Evolutionary conservation across 306 rosid genomes (phyloP), one percentile per base, ranked within the genome.

Genomic region (Inga laurina): DNA sequence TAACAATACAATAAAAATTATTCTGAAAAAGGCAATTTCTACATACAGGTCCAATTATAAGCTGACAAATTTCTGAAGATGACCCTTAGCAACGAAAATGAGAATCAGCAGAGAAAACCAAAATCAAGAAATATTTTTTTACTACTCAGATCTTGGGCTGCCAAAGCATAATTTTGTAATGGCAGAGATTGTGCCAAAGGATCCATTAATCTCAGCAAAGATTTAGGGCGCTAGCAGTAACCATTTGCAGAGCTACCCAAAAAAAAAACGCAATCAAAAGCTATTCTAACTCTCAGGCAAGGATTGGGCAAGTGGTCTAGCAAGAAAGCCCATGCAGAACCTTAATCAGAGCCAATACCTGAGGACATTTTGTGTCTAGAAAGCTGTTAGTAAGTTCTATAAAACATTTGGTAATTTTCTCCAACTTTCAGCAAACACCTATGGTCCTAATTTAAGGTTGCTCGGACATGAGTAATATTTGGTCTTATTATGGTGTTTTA

Each of bases 121-220:
- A 64, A 64, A 61, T 66, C 11, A 81, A 37, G 34, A 80, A 73
- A 16, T 46, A 72, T 18, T 85, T 82, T 48, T 80, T 37, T 46
- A 65, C 48, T 61, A 48, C 15, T 30, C 21, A 79, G 52, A 64
- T 10, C 3, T 73, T 35, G 34, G 43, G 66, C 41, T 62, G 71
- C n/a, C 70, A 10, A 74, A 51, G 46, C 76, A 14, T 16, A 14
- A 56, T 56, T 64, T 51, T 37, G 74, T 21, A 39, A 39, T 69
- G 12, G 32, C 24, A 41, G 35, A 8, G 49, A 70, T 64, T 49
- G 12, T 52, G 73, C 34, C 64, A 73, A 77, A 54, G 30, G 74
- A 65, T 34, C 48, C 44, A 27, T 72, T 69, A 34, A 32, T 70
- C 39, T 77, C 70, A 85, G 46, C 21, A 30, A 71, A 75, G 62